phyloP scores from a whole-genome alignment of 345 rosid genomes.

The Bruguiera gymnorhiza region DNA sequence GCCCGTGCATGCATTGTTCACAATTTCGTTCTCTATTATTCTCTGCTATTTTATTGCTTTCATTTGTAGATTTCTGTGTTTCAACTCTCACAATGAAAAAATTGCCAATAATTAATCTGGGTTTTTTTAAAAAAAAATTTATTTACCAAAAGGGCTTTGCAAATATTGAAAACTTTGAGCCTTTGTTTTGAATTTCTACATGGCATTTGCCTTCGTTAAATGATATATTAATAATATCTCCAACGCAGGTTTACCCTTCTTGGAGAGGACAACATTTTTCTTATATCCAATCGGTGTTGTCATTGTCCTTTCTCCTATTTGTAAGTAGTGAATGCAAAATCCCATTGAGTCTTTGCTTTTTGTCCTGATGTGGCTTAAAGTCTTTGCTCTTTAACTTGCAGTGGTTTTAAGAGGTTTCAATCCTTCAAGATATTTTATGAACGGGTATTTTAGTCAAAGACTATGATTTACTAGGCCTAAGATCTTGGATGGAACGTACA shows the following conservation, averaged over 20 bases:
- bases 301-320: conserved; percentile 71
- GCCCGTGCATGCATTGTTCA: too few relatives aligned
- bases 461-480: conserved; percentile 38
- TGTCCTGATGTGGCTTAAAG: background rate
- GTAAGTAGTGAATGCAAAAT: conserved; percentile 47
- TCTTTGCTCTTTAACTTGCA: conserved; percentile 31
- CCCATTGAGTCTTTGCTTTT: conserved; percentile 4
- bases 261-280: conserved; percentile 95
- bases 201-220: background rate
- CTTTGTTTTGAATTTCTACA: too few relatives aligned
- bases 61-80: too few relatives aligned
- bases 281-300: conserved; percentile 81
- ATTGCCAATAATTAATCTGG: too few relatives aligned
- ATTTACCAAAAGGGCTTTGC: too few relatives aligned
- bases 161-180: too few relatives aligned
- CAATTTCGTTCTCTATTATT: too few relatives aligned
- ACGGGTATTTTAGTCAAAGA: conserved; percentile 75
- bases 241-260: conserved; percentile 79
- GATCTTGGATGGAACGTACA: conserved; percentile 12
- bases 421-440: conserved; percentile 94
- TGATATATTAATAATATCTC: conserved; percentile 6
- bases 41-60: too few relatives aligned
- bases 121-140: too few relatives aligned
- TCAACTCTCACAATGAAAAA: too few relatives aligned
- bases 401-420: conserved; percentile 91